Conservation (phyloP, 169 alveolate genomes). For the Babesia bigemina region DNA sequence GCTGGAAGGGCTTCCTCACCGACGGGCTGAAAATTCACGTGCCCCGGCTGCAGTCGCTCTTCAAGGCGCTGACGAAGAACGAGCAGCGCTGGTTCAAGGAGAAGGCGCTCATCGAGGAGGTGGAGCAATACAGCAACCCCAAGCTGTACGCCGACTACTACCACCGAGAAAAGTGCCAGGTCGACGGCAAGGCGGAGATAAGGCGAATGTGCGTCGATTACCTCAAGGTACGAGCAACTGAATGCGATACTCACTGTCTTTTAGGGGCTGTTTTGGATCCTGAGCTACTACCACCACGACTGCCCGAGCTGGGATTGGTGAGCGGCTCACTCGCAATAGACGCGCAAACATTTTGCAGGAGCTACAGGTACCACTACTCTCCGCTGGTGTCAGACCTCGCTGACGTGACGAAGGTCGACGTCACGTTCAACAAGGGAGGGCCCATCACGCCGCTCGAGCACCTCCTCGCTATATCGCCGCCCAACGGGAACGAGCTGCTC, state of each 20-base stretch:
- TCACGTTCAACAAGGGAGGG: conserved; percentile 68
- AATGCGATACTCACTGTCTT: not conserved
- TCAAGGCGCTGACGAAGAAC: conserved; percentile 43
- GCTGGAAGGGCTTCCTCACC: conserved; percentile 58
- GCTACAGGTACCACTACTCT: conserved; percentile 66
- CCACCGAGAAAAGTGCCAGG: conserved; percentile 49
- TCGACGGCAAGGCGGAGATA: conserved; percentile 42
- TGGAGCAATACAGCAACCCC: conserved; percentile 40
- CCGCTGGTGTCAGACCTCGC: conserved; percentile 70
- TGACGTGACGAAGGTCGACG: conserved; percentile 28
- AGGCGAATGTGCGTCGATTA: conserved; percentile 58
- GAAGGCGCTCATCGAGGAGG: conserved; percentile 37
- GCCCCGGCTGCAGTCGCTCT: conserved; percentile 52
- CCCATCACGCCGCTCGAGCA: conserved; percentile 70
- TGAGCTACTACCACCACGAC: conserved; percentile 56
- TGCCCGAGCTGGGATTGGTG: conserved; percentile 73
- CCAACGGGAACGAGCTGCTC: conserved; percentile 46
- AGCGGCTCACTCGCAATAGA: not conserved
- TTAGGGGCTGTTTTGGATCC: conserved; percentile 64
- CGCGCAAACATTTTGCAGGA: conserved; percentile 25
- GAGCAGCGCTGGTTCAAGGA: conserved; percentile 47
- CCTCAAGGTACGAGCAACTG: conserved; percentile 18
- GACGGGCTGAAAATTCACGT: conserved; percentile 37
- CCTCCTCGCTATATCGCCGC: conserved; percentile 66
- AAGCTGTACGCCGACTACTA: conserved; percentile 56